phyloP scores from a whole-genome alignment of 2,329 filamentous ascomycete species.

The Ophiostoma sp. region DNA sequence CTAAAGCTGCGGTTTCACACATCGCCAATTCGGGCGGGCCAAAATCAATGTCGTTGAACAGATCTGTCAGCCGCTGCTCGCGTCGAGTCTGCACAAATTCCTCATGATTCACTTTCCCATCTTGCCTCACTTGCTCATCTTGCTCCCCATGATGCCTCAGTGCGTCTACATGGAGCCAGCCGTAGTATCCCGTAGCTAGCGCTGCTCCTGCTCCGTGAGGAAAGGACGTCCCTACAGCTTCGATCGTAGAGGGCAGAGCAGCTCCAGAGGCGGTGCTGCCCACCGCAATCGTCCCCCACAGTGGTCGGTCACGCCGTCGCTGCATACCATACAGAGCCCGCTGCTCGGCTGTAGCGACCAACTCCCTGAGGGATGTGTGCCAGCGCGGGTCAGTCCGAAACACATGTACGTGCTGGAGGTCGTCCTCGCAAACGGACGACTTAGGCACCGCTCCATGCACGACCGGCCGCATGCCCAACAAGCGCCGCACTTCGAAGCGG shows the following conservation, averaged over 20 bases:
- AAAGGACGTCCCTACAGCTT: constrained; percentile 14
- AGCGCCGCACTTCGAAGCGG: constrained; percentile 49
- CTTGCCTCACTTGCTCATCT: too few relatives aligned
- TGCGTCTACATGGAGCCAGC: constrained; percentile 46
- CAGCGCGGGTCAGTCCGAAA: constrained; percentile 38
- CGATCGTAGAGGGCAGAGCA: not conserved
- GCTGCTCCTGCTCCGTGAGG: constrained; percentile 25
- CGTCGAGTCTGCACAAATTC: not conserved
- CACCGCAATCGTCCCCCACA: constrained; percentile 55
- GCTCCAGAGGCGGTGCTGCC: constrained; percentile 33
- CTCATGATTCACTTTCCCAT: too few relatives aligned
- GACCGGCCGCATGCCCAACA: constrained; percentile 32
- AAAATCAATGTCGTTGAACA: constrained; percentile 33
- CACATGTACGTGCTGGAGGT: constrained; percentile 49
- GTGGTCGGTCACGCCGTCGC: constrained; percentile 43
- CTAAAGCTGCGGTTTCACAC: constrained; percentile 28
- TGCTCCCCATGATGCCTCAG: not conserved
- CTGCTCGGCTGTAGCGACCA: constrained; percentile 39
- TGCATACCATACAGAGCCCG: constrained; percentile 48
- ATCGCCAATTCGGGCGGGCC: not conserved
- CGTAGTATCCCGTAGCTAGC: constrained; percentile 40
- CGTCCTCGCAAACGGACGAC: constrained; percentile 27
- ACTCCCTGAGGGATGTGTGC: constrained; percentile 28
- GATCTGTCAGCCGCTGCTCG: constrained; percentile 36
- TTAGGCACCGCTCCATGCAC: not conserved